Base-by-base conservation (phyloP, 2,329 filamentous ascomycete species). In the Verruconis gallopava region DNA sequence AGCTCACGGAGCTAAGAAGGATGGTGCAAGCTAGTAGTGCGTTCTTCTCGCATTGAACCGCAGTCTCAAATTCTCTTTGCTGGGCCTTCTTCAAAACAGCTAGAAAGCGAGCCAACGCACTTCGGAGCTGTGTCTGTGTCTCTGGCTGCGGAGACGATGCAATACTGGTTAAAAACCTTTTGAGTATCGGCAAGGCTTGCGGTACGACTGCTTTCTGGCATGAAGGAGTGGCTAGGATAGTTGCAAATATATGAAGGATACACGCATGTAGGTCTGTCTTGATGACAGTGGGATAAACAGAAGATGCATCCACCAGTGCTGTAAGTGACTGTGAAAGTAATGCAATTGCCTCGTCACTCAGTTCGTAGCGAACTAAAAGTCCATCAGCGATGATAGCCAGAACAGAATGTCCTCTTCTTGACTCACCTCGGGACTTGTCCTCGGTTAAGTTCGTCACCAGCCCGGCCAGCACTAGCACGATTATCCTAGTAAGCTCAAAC, bases 281-380 rank as follows among this genome's bases (percentile, higher is more conserved):
- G 66, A 98, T 98, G 52, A 98, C 88, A 2, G 84, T 78, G 0
- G 93, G 93, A 62, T 98, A 98, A 13, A 96, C 86, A 47, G 93
- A 85, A 4, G 91, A 88, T 1, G 91, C 88, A 55, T 96, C 85
- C 3, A 96, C 91, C 2, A 98, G 74, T 1, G 91, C 85, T 46
- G 88, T 82, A 2, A 98, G 70, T 1, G 85, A 80, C 2, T 82
- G 77, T 18, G 79, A 78, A 38, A 95, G 77, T 3, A 98, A 74
- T 2, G 80, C 68, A 14, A 93, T 73, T 1, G 85, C 83, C 58
- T 96, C 89, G 51, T 95, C 88, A 1, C 83, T 88, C 53, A 93
- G 78, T 51, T 82, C 78, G 53, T 85, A 79, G 36, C 83, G 78
- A 20, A 75, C 77, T 50, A 71, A 4, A 13, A 5, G 15, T 69